Evolutionary conservation across 345 rosid species (phyloP).

Genomic region (Hypericum androsaemum): DNA sequence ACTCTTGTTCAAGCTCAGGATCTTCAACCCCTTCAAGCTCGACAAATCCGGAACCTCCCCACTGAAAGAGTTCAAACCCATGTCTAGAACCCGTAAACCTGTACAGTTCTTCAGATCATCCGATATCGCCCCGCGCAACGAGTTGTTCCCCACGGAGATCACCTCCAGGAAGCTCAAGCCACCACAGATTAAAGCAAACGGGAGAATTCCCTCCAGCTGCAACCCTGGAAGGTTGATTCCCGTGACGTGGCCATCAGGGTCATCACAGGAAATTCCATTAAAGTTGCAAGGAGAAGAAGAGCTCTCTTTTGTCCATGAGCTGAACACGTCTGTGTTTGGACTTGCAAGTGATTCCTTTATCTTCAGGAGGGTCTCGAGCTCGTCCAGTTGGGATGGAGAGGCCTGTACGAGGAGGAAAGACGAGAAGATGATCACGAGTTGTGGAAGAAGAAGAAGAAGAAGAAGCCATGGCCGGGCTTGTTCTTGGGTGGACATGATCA

Average conservation of each 20-base stretch:
- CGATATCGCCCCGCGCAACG: conserved; percentile 23
- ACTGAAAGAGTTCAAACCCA: conserved; percentile 49
- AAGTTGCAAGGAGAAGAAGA: conserved; percentile 38
- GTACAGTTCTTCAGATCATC: conserved; percentile 37
- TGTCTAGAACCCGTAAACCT: conserved; percentile 38
- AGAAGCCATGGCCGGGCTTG: conserved; percentile 17
- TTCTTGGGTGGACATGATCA: conserved; percentile 16
- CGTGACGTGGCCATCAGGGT: conserved; percentile 27
- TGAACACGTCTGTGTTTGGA: conserved; percentile 28
- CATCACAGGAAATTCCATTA: conserved; percentile 43
- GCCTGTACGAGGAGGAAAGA: conserved; percentile 13
- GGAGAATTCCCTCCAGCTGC: conserved; percentile 38
- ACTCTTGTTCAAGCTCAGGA: conserved; percentile 46
- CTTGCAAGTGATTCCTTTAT: conserved; percentile 34
- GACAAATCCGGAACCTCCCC: conserved; percentile 61
- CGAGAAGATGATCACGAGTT: conserved; percentile 10
- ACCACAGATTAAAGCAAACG: conserved; percentile 43
- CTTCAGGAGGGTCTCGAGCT: conserved; percentile 30
- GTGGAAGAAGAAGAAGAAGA: no score
- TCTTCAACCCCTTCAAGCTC: conserved; percentile 24
- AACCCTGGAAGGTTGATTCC: conserved; percentile 48
- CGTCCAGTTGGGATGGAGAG: conserved; percentile 23
- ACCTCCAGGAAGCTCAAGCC: conserved; percentile 35
- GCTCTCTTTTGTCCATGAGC: conserved; percentile 36
- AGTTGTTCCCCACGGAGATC: conserved; percentile 44